Evolutionary conservation across 495 filamentous ascomycete genomes (phyloP).

Genomic region (Neurospora hispaniola): DNA sequence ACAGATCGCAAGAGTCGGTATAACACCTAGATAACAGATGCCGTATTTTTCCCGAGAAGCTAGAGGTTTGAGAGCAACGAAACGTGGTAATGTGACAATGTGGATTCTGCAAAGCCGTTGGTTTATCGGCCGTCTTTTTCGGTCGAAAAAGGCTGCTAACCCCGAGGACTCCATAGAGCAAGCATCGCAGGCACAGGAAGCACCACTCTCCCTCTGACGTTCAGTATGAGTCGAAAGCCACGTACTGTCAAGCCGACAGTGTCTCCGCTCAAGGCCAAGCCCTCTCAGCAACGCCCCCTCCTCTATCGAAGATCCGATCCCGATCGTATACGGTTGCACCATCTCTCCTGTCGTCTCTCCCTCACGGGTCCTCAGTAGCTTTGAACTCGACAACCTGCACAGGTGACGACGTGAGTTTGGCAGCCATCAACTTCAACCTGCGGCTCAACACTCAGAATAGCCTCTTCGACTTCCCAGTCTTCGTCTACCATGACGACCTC

Average conservation of each 20-base stretch:
- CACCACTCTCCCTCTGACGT: constrained; percentile 4
- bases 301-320: constrained; percentile 19
- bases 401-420: background rate
- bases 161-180: background rate
- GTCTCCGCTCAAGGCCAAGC: constrained; percentile 6
- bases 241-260: constrained; percentile 1
- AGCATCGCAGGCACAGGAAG: constrained; percentile 9
- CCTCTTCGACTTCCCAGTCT: constrained; percentile 12
- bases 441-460: constrained; percentile 11
- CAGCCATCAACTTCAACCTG: constrained; percentile 17
- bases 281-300: constrained; percentile 11
- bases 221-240: background rate
- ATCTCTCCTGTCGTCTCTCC: constrained; percentile 17
- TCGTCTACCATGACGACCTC: constrained; percentile 5
- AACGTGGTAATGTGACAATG: constrained; percentile 24
- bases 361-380: constrained; percentile 12
- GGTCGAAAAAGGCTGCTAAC: background rate
- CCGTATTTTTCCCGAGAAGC: constrained; percentile 10
- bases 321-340: constrained; percentile 16
- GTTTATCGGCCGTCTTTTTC: background rate
- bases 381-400: constrained; percentile 10
- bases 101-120: constrained; percentile 20
- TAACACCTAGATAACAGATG: constrained; percentile 5
- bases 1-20: constrained; percentile 6
- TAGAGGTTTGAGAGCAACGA: constrained; percentile 10